Conservation (phyloP, 306 rosid species). For the Abrus precatorius region DNA sequence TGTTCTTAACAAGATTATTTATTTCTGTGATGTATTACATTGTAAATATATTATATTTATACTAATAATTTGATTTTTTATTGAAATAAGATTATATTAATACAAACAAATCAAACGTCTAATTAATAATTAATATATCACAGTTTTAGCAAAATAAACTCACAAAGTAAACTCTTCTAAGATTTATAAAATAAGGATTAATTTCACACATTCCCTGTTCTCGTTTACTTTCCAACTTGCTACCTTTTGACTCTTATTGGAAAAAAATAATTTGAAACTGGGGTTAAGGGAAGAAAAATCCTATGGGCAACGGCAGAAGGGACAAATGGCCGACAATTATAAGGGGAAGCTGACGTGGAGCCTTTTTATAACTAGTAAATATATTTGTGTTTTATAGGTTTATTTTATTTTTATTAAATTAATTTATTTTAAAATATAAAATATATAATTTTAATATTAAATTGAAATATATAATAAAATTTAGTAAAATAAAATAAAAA, state of each 20-base stretch:
- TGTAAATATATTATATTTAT: too few relatives aligned
- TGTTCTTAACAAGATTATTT: too few relatives aligned
- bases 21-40: too few relatives aligned
- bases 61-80: too few relatives aligned
- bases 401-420: too few relatives aligned
- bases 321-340: constrained; percentile 67
- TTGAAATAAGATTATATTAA: too few relatives aligned
- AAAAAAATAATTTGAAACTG: too few relatives aligned
- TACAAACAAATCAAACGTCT: background rate
- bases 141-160: background rate
- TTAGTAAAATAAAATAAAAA: too few relatives aligned
- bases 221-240: background rate
- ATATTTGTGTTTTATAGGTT: too few relatives aligned
- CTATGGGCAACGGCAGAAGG: background rate
- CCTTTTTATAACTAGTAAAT: background rate
- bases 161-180: background rate
- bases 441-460: too few relatives aligned
- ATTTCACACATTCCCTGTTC: background rate
- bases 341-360: constrained; percentile 54
- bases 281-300: background rate
- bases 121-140: background rate
- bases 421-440: too few relatives aligned
- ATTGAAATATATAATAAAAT: too few relatives aligned
- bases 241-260: background rate
- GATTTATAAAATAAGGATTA: background rate